A percentile compares a stretch with the other conserved stretches of the same genome.
Conservation (phyloP, 768 basidiomycete species). For the Lyophyllum atratum region DNA sequence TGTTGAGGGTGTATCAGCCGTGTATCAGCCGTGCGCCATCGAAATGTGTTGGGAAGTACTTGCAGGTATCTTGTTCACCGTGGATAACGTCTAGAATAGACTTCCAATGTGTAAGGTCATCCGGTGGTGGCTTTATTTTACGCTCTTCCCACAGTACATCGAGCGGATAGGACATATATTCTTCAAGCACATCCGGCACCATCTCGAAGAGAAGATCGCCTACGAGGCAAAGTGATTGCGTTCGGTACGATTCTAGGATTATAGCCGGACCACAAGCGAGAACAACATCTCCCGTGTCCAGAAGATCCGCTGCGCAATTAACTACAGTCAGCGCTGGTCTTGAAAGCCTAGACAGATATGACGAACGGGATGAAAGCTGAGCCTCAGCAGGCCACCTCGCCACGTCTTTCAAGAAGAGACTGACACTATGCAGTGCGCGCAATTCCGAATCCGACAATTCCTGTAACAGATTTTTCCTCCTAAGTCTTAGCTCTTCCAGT, state of each 20-base stretch:
- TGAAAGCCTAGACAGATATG: neutral
- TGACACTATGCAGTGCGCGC: slow-evolving; percentile 13
- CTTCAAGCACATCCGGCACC: neutral
- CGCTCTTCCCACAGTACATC: slow-evolving; percentile 18
- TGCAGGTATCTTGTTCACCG: slow-evolving; percentile 17
- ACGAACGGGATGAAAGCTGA: neutral
- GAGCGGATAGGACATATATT: slow-evolving; percentile 18
- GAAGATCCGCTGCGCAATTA: neutral
- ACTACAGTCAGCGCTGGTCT: neutral
- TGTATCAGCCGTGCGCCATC: neutral
- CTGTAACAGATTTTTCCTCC: slow-evolving; percentile 9
- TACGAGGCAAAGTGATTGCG: neutral
- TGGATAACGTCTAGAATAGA: slow-evolving; percentile 17
- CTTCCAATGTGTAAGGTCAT: slow-evolving; percentile 17
- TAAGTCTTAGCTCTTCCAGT: neutral
- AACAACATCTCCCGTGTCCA: neutral
- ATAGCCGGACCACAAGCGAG: neutral
- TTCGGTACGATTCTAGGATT: slow-evolving; percentile 14
- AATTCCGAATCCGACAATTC: slow-evolving; percentile 12
- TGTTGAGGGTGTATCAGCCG: neutral
- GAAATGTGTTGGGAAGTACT: neutral
- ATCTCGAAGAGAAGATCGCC: neutral
- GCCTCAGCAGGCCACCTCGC: slow-evolving; percentile 4
- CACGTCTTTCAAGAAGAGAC: slow-evolving; percentile 17
- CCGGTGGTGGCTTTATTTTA: slow-evolving; percentile 17